Evolutionary conservation across 495 filamentous ascomycete genomes (phyloP).

Genomic region (Neurospora sp.): DNA sequence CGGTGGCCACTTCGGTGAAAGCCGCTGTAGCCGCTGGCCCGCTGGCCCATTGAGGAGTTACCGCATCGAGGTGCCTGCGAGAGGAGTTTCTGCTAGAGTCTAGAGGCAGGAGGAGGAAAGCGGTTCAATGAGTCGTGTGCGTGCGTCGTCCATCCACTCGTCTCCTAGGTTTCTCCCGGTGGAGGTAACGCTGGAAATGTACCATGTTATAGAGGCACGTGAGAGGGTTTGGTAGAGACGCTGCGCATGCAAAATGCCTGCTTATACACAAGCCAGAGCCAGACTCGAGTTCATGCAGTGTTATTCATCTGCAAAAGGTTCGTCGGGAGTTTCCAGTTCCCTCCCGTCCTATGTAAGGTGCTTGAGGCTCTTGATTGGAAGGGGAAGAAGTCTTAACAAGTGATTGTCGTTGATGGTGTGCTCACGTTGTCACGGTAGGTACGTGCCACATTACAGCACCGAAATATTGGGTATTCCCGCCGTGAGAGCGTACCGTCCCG

Average conservation of each 20-base stretch:
- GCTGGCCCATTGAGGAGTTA: background rate
- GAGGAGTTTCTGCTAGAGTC: background rate
- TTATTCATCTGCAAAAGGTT: background rate
- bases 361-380: too few relatives aligned
- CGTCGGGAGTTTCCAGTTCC: too few relatives aligned
- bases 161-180: background rate
- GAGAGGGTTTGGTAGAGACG: background rate
- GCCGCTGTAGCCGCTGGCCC: background rate
- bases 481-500: background rate
- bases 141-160: background rate
- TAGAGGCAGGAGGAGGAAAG: background rate
- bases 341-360: too few relatives aligned
- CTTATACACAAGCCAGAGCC: background rate
- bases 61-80: background rate
- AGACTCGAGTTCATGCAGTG: background rate
- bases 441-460: background rate
- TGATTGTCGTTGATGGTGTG: background rate
- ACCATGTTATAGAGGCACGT: background rate
- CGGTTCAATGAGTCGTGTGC: background rate
- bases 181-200: background rate
- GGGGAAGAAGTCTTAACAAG: too few relatives aligned
- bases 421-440: background rate
- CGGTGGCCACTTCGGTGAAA: background rate
- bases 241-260: background rate
- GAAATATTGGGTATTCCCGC: background rate